Evolutionary conservation across 73 alveolate genomes (phyloP).

Genomic region (Tetrahymena elliotti): DNA sequence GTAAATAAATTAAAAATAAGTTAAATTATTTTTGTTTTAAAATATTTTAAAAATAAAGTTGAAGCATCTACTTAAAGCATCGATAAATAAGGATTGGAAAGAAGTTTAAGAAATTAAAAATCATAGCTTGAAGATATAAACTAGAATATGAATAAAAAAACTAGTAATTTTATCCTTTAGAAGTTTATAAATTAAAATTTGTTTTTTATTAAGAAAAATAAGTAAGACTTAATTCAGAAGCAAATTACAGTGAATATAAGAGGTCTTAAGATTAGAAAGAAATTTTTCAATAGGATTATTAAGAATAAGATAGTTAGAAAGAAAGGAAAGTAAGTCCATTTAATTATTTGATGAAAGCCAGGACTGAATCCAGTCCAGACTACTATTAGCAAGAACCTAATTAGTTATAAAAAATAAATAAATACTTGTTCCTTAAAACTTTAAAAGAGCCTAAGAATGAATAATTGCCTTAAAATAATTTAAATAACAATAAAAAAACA

Average conservation of each 20-base stretch:
- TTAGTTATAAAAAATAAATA: background rate
- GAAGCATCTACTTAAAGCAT: background rate
- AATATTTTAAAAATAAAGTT: background rate
- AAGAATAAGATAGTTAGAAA: background rate
- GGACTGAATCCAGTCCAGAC: background rate
- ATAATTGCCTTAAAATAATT: background rate
- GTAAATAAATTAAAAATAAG: background rate
- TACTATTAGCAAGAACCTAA: background rate
- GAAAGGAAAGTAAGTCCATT: background rate
- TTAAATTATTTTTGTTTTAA: too few relatives aligned
- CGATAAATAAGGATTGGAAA: background rate
- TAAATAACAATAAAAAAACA: background rate
- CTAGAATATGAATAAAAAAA: background rate
- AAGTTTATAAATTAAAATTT: background rate
- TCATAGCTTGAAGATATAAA: background rate
- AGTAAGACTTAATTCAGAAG: background rate
- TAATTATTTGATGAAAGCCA: background rate
- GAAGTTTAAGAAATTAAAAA: background rate
- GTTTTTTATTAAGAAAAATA: too few relatives aligned
- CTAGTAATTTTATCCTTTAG: background rate
- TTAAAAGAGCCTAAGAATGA: background rate
- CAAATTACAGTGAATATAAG: background rate
- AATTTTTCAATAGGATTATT: background rate
- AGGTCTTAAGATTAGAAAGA: background rate
- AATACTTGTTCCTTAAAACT: background rate